Conservation (phyloP, 148 eudicot genomes). For the Rhododendron ovatum region DNA sequence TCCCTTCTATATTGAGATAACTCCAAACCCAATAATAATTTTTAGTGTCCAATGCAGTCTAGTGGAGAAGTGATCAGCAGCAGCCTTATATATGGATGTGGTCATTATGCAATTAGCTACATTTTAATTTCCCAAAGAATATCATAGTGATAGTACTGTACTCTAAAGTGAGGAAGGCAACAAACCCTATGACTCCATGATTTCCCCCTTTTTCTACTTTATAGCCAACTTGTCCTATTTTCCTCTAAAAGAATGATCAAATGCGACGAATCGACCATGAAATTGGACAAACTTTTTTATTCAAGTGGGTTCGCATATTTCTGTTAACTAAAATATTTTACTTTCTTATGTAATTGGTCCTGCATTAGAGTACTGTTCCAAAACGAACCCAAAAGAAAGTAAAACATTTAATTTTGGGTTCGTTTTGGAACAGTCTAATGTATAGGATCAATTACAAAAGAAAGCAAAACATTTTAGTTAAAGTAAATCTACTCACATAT, state of each 20-base stretch:
- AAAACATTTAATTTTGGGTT: too few species aligned
- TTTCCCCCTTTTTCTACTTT: not conserved
- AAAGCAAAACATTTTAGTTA: not conserved
- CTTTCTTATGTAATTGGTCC: not conserved
- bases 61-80: not conserved
- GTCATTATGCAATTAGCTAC: not conserved
- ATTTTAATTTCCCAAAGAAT: not conserved
- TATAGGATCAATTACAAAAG: too few species aligned
- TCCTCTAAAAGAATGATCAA: not conserved
- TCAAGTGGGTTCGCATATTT: not conserved
- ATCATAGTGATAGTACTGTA: not conserved
- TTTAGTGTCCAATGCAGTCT: not conserved
- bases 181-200: not conserved
- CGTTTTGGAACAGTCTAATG: too few species aligned
- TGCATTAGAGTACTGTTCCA: not conserved
- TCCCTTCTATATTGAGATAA: not conserved
- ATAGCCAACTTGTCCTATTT: not conserved
- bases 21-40: not conserved
- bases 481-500: not conserved
- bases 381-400: too few species aligned
- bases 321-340: not conserved
- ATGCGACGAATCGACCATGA: conserved; percentile 11
- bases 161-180: not conserved
- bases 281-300: not conserved
- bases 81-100: too few species aligned